Evolutionary conservation across 1,139 yeast genomes (phyloP).

Genomic region (Pichia sp.): DNA sequence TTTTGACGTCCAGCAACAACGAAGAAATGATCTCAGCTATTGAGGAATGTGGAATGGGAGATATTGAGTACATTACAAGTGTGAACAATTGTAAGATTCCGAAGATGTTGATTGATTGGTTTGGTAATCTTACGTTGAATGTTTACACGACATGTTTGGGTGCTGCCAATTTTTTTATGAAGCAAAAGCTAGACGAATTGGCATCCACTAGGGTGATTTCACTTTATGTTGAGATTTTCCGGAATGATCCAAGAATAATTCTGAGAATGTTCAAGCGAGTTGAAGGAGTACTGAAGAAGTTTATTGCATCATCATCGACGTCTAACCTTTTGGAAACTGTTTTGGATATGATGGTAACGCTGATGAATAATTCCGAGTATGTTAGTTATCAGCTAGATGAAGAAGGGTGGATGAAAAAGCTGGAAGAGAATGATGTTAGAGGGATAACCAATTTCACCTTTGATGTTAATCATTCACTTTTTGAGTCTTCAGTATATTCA

Average conservation of each 20-base stretch:
- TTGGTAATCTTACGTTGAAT: constrained; percentile 33
- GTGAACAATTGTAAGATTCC: constrained; percentile 45
- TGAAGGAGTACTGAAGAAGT: constrained; percentile 21
- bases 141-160: constrained; percentile 38
- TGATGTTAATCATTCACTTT: background rate
- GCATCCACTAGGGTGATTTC: constrained; percentile 52
- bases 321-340: constrained; percentile 23
- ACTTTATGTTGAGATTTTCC: constrained; percentile 39
- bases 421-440: constrained; percentile 2
- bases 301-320: constrained; percentile 22
- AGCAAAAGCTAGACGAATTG: constrained; percentile 47
- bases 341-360: constrained; percentile 21
- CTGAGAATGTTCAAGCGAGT: constrained; percentile 21
- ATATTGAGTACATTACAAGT: constrained; percentile 32
- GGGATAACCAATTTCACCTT: constrained; percentile 11
- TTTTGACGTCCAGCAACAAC: constrained; percentile 46
- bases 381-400: background rate
- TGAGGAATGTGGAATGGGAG: constrained; percentile 43
- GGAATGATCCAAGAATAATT: constrained; percentile 20
- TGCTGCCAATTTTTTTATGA: constrained; percentile 49
- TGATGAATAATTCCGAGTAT: constrained; percentile 23
- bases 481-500: background rate
- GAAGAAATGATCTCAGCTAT: constrained; percentile 44
- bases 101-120: constrained; percentile 30
- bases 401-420: background rate